phyloP scores from a whole-genome alignment of 352 stramenopile species.

The Pythium grandisporangium region DNA sequence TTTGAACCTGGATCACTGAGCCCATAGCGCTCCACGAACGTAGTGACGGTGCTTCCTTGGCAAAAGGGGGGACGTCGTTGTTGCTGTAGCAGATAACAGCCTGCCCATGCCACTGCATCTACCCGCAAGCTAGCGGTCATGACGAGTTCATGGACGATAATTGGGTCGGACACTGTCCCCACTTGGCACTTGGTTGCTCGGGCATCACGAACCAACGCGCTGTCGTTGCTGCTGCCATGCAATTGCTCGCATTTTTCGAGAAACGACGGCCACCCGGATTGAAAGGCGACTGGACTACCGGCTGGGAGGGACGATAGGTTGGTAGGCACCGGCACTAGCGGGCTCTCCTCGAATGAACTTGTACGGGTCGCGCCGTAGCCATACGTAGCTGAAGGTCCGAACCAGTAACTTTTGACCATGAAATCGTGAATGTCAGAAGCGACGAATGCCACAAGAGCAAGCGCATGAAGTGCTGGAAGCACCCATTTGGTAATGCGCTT shows the following conservation, averaged over 20 bases:
- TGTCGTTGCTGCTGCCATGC: constrained; percentile 6
- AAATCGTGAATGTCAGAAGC: constrained; percentile 23
- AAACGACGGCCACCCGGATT: constrained; percentile 19
- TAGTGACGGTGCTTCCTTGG: constrained; percentile 42
- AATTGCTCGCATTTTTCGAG: constrained; percentile 18
- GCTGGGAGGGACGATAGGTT: constrained; percentile 8
- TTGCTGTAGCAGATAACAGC: constrained; percentile 42
- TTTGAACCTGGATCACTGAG: constrained; percentile 15
- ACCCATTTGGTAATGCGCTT: constrained; percentile 4
- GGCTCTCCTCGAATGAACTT: constrained; percentile 1
- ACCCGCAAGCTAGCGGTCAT: constrained; percentile 27
- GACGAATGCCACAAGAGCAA: constrained; percentile 17
- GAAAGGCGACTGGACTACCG: constrained; percentile 11
- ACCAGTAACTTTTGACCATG: constrained; percentile 19
- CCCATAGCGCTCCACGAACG: constrained; percentile 34
- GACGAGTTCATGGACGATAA: constrained; percentile 20
- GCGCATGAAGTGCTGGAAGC: constrained; percentile 12
- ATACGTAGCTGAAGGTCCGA: constrained; percentile 16
- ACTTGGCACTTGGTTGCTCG: constrained; percentile 16
- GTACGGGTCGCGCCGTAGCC: constrained; percentile 11
- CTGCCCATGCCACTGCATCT: constrained; percentile 43
- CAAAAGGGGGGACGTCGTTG: constrained; percentile 39
- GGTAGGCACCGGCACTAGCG: constrained; percentile 7
- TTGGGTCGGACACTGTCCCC: constrained; percentile 4
- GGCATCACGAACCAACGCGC: constrained; percentile 8